Evolutionary conservation across 2,329 filamentous ascomycete species (phyloP), one percentile per base, ranked within the genome.

Genomic region (Neonectria hederae): DNA sequence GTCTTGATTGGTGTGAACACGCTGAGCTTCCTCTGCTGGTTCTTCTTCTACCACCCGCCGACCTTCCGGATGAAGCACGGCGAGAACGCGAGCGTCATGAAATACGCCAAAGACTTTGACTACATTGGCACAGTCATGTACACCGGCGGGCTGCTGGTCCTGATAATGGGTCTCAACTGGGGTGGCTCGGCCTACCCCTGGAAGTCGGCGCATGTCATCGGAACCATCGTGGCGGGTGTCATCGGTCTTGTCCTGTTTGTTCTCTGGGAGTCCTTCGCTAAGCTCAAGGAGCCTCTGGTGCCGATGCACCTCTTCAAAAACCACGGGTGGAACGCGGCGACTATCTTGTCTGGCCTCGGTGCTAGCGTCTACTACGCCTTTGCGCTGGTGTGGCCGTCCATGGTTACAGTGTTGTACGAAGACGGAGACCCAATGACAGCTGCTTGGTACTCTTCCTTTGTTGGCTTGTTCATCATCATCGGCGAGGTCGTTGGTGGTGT

Each of bases 341-440:
- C 74, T 21, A 67, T 79, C 32, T 63, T 77, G 24, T 73, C 74
- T 9, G 76, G 76, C 19, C 69, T 80, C 4, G 78, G 76, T 19
- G 77, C 78, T n/a, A 76, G 74, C 45, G 73, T 78, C 11, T 80
- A 79, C 70, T 80, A 79, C 58, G 78, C 75, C 51, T 75, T 79
- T 43, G 76, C 76, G 28, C 75, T 80, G 19, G 72, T 80, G 13
- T 80, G 77, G 78, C 78, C 78, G 1, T 66, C 69, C 19, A 77
- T 78, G 73, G 73, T 79, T 5, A 67, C 68, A 8, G 73, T 76
- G 24, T 57, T 80, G 19, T 78, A 78, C 63, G 62, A 71, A 3
- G 71, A 74, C 65, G 61, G 56, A 14, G 56, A 70, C 28, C 58
- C 66, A 2, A 72, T 75, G 65, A 69, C 64, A 22, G 66, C 67